Evolutionary conservation across 1,139 yeast genomes (phyloP).

Genomic region (Candida neerlandica): DNA sequence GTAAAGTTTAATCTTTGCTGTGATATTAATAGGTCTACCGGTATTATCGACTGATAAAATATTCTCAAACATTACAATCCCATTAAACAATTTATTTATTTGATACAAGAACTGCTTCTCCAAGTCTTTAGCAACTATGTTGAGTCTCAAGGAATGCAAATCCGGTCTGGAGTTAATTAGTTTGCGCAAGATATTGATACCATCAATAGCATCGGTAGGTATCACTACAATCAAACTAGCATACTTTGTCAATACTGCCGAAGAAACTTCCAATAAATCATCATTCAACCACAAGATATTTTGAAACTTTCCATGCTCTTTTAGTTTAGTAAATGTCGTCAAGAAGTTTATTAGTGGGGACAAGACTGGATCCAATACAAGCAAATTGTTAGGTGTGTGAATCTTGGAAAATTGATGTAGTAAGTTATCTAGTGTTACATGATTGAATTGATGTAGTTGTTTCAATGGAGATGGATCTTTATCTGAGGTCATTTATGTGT

Average conservation of each 20-base stretch:
- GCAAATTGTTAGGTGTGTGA: constrained; percentile 38
- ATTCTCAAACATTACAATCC: constrained; percentile 24
- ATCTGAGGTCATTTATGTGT: background rate
- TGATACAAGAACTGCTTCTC: constrained; percentile 30
- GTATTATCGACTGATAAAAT: constrained; percentile 15
- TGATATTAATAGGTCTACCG: constrained; percentile 17
- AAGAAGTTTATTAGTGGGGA: constrained; percentile 60
- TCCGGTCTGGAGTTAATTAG: constrained; percentile 14
- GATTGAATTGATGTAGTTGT: constrained; percentile 19
- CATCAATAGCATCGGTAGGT: constrained; percentile 22
- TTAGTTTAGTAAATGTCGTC: constrained; percentile 60
- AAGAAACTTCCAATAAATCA: constrained; percentile 12
- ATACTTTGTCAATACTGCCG: constrained; percentile 21
- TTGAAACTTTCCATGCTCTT: constrained; percentile 58
- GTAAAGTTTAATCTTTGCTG: constrained; percentile 27
- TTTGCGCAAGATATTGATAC: constrained; percentile 16
- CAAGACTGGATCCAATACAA: constrained; percentile 59
- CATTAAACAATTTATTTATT: constrained; percentile 27
- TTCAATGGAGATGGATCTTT: background rate
- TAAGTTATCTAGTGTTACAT: constrained; percentile 24
- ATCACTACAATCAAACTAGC: constrained; percentile 43
- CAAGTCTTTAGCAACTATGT: constrained; percentile 36
- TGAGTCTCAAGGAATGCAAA: constrained; percentile 18
- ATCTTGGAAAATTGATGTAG: constrained; percentile 28
- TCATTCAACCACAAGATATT: constrained; percentile 61